These are phyloP conservation scores for Ananas comosus DNA, from an alignment of 176 grass and related monocot genomes.

Conservation along the genomic window DNA sequence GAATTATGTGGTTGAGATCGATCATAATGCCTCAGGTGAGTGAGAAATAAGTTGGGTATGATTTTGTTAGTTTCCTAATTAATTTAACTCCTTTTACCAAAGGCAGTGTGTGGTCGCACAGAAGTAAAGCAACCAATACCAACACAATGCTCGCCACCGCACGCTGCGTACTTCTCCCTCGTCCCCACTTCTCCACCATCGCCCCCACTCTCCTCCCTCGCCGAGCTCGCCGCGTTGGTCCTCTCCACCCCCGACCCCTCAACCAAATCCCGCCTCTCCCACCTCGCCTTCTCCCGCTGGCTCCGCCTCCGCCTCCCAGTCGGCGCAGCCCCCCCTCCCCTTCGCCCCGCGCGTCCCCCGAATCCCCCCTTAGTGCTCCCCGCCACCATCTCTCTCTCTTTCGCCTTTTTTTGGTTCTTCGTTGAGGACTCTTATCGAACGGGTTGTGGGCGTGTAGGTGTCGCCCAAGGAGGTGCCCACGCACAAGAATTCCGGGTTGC, in stretches of 20 bases:
- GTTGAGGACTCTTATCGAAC: slow-evolving; percentile 28
- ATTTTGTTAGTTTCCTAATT: too few species aligned
- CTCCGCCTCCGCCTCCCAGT: slow-evolving; percentile 28
- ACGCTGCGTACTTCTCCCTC: too few species aligned
- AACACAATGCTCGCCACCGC: too few species aligned
- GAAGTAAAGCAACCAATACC: too few species aligned
- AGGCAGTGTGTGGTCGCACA: too few species aligned
- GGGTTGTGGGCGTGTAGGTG: slow-evolving; percentile 30
- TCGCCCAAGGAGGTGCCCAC: slow-evolving; percentile 59
- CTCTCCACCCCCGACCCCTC: slow-evolving; percentile 68
- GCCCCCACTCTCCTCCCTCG: slow-evolving; percentile 18
- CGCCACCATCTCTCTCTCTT: background rate
- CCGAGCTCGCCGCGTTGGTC: slow-evolving; percentile 55
- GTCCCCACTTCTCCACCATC: too few species aligned
- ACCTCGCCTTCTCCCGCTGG: slow-evolving; percentile 68
- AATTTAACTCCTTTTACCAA: too few species aligned
- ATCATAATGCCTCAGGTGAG: too few species aligned
- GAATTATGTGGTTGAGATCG: too few species aligned
- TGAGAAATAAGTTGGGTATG: too few species aligned
- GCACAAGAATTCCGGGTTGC: slow-evolving; percentile 73
- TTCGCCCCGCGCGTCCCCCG: slow-evolving; percentile 46
- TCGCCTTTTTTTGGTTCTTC: background rate
- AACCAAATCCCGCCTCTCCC: slow-evolving; percentile 55
- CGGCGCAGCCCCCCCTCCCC: slow-evolving; percentile 28
- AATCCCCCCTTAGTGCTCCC: slow-evolving; percentile 49